Percentiles rank a stretch among this genome's conserved stretches.
phyloP scores from a whole-genome alignment of 192 early-diverging fungal species.

The Umbelopsis ramanniana region DNA sequence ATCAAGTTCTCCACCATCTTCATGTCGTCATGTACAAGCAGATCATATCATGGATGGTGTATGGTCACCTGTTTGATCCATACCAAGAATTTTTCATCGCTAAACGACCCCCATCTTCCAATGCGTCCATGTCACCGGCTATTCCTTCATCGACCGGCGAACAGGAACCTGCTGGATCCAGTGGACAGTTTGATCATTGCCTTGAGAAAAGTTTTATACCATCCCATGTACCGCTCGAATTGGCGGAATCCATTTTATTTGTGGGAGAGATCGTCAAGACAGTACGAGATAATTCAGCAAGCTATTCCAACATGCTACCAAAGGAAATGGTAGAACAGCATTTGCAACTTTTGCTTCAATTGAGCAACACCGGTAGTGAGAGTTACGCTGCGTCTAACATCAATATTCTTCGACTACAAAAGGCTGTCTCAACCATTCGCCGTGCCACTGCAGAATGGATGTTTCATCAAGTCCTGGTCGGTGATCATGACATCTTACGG shows the following conservation, averaged over 20 bases:
- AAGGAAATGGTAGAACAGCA: slow-evolving; percentile 28
- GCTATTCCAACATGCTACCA: slow-evolving; percentile 25
- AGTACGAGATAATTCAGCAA: slow-evolving; percentile 43
- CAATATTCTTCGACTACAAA: slow-evolving; percentile 47
- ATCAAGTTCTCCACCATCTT: slow-evolving; percentile 48
- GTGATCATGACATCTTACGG: slow-evolving; percentile 54
- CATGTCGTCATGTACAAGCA: slow-evolving; percentile 61
- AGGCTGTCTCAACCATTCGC: slow-evolving; percentile 53
- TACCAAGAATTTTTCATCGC: slow-evolving; percentile 70
- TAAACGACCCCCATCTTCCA: slow-evolving; percentile 12
- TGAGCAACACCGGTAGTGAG: background rate
- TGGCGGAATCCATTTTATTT: slow-evolving; percentile 70
- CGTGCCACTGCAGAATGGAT: slow-evolving; percentile 60
- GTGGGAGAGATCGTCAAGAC: slow-evolving; percentile 69
- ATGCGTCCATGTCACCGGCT: slow-evolving; percentile 24
- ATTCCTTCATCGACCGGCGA: background rate
- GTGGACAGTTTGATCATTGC: slow-evolving; percentile 51
- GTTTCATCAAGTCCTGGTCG: slow-evolving; percentile 68
- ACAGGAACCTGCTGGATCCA: background rate
- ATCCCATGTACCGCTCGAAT: slow-evolving; percentile 47
- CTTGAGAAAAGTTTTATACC: slow-evolving; percentile 54
- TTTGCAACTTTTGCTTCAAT: slow-evolving; percentile 25
- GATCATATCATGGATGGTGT: slow-evolving; percentile 68
- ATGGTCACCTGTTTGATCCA: slow-evolving; percentile 64
- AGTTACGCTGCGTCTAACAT: slow-evolving; percentile 32